phyloP scores from a whole-genome alignment of 257 asterid species.

The Solanum boliviense region DNA sequence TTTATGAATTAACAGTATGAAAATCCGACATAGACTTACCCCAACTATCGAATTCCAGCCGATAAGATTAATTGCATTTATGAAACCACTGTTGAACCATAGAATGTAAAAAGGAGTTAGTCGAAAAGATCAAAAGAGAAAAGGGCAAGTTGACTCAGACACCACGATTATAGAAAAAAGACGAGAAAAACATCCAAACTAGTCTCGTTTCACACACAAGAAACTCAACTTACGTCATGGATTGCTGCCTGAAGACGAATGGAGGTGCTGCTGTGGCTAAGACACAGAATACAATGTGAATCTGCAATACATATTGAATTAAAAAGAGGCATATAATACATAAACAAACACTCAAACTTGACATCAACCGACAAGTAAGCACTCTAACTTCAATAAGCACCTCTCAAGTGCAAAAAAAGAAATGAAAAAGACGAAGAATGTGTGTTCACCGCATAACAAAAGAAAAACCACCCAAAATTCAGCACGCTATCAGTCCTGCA shows the following conservation, averaged over 20 bases:
- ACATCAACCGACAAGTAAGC: neutral
- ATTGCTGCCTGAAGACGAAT: constrained; percentile 55
- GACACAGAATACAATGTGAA: constrained; percentile 63
- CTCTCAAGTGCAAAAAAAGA: neutral
- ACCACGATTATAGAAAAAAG: neutral
- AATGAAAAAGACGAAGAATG: neutral
- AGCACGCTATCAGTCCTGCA: constrained; percentile 79
- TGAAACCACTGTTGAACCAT: constrained; percentile 53
- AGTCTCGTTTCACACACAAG: neutral
- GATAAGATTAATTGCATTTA: constrained; percentile 48
- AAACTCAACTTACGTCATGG: constrained; percentile 53
- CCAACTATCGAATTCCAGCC: constrained; percentile 21
- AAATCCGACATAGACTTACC: constrained; percentile 7
- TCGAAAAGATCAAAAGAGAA: neutral
- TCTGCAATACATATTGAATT: constrained; percentile 17
- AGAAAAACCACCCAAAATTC: constrained; percentile 77
- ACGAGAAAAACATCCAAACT: neutral
- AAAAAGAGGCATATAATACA: neutral
- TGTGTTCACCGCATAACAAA: constrained; percentile 40
- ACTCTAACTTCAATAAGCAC: neutral
- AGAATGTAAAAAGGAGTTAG: neutral
- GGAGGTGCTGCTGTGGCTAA: constrained; percentile 81
- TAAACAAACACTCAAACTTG: neutral
- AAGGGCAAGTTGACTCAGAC: neutral
- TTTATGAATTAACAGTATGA: neutral